phyloP scores from a whole-genome alignment of 192 early-diverging fungal species.

The Paraglomus occultum region DNA sequence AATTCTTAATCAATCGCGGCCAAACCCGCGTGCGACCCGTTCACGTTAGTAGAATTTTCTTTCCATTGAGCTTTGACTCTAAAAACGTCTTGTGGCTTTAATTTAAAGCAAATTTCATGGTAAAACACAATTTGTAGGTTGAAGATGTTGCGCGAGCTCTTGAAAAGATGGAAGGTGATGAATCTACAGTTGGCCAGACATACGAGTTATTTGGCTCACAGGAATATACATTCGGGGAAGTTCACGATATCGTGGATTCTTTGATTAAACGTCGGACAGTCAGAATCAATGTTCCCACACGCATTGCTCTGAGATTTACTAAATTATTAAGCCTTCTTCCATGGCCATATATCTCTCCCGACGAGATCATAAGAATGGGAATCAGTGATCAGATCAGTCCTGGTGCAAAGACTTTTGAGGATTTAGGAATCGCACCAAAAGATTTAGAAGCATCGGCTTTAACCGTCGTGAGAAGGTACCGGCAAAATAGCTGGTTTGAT shows the following conservation, averaged over 20 bases:
- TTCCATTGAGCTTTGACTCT: slow-evolving; percentile 25
- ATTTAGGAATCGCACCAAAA: slow-evolving; percentile 81
- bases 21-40: slow-evolving; percentile 69
- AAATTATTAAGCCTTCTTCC: slow-evolving; percentile 63
- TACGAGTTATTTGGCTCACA: slow-evolving; percentile 79
- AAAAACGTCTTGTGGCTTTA: background rate
- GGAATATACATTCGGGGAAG: slow-evolving; percentile 68
- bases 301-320: slow-evolving; percentile 66
- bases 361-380: slow-evolving; percentile 83
- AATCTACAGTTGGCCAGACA: slow-evolving; percentile 75
- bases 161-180: slow-evolving; percentile 68
- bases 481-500: slow-evolving; percentile 62
- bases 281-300: slow-evolving; percentile 63
- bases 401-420: slow-evolving; percentile 76
- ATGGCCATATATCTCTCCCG: slow-evolving; percentile 75
- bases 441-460: slow-evolving; percentile 79
- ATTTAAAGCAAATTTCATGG: background rate
- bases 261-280: slow-evolving; percentile 49
- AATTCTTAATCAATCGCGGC: slow-evolving; percentile 67
- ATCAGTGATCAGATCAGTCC: slow-evolving; percentile 71
- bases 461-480: slow-evolving; percentile 82
- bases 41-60: slow-evolving; percentile 46
- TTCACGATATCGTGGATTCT: slow-evolving; percentile 72
- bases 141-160: slow-evolving; percentile 87
- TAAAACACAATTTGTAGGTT: slow-evolving; percentile 44